Conservation (phyloP, 2,329 filamentous ascomycete species). For the Aspergillus awamori region DNA sequence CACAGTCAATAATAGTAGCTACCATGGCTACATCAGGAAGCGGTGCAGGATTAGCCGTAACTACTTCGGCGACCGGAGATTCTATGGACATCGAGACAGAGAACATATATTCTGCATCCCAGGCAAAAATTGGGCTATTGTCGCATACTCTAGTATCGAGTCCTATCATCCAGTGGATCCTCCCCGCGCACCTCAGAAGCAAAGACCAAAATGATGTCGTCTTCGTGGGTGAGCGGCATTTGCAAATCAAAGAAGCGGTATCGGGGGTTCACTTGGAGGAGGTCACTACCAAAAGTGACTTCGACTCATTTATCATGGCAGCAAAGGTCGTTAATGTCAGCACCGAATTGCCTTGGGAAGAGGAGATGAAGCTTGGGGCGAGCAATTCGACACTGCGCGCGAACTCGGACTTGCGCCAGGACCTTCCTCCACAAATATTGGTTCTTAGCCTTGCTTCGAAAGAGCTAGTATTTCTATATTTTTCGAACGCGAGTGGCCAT, state of each 20-base stretch:
- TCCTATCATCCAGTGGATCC: constrained; percentile 72
- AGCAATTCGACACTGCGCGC: constrained; percentile 11
- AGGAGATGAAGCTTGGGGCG: constrained; percentile 31
- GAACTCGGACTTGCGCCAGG: constrained; percentile 19
- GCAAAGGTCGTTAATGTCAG: constrained; percentile 72
- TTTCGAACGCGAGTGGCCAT: constrained; percentile 53
- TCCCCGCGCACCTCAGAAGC: constrained; percentile 77
- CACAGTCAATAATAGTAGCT: not conserved
- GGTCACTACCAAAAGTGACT: constrained; percentile 76
- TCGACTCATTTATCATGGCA: constrained; percentile 76
- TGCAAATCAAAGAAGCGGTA: constrained; percentile 76
- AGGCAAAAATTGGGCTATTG: constrained; percentile 69
- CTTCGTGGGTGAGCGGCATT: constrained; percentile 78
- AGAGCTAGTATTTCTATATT: constrained; percentile 76
- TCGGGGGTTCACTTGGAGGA: constrained; percentile 69
- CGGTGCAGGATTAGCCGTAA: not conserved
- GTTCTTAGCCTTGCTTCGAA: constrained; percentile 74
- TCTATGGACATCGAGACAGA: constrained; percentile 22
- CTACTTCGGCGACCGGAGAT: constrained; percentile 9
- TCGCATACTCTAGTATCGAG: constrained; percentile 78
- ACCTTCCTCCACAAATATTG: constrained; percentile 75
- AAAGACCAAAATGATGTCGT: constrained; percentile 76
- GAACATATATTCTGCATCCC: constrained; percentile 15
- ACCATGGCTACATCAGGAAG: constrained; percentile 17
- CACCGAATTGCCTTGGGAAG: constrained; percentile 43